Evolutionary conservation across 768 basidiomycete species (phyloP).

Genomic region (Naganishia kalamii): DNA sequence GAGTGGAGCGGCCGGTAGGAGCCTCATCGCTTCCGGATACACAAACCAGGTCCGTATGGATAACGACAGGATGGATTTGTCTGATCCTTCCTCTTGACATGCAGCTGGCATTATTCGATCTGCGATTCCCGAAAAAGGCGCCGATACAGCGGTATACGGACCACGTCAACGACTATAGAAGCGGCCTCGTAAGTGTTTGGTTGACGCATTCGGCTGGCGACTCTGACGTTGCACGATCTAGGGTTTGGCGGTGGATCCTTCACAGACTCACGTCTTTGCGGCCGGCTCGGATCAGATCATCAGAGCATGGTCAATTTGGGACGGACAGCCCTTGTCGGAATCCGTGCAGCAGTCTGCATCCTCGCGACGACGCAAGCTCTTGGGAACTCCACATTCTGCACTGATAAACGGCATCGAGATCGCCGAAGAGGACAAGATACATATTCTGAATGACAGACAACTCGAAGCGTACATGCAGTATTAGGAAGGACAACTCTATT

Average conservation of each 20-base stretch:
- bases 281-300: conserved; percentile 10
- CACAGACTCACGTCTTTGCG: conserved; percentile 6
- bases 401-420: conserved; percentile 2
- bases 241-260: conserved; percentile 5
- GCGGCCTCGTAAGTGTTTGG: not conserved
- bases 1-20: conserved; percentile 1
- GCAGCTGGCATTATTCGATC: conserved; percentile 18
- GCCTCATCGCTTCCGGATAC: conserved; percentile 6
- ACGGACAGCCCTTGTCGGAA: not conserved
- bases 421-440: conserved; percentile 1
- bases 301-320: conserved; percentile 1
- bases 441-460: conserved; percentile 7
- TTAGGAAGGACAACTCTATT: not conserved
- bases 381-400: not conserved
- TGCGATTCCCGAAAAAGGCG: conserved; percentile 8
- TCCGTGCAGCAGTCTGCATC: not conserved
- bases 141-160: conserved; percentile 10
- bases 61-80: not conserved
- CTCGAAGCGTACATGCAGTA: conserved; percentile 11
- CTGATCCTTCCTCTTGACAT: not conserved
- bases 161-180: conserved; percentile 19
- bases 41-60: conserved; percentile 5
- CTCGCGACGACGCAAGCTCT: not conserved
- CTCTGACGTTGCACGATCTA: not conserved
- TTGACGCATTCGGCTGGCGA: not conserved